Evolutionary conservation across 768 basidiomycete species (phyloP).

Genomic region (Boletus rufocinnamomeus): DNA sequence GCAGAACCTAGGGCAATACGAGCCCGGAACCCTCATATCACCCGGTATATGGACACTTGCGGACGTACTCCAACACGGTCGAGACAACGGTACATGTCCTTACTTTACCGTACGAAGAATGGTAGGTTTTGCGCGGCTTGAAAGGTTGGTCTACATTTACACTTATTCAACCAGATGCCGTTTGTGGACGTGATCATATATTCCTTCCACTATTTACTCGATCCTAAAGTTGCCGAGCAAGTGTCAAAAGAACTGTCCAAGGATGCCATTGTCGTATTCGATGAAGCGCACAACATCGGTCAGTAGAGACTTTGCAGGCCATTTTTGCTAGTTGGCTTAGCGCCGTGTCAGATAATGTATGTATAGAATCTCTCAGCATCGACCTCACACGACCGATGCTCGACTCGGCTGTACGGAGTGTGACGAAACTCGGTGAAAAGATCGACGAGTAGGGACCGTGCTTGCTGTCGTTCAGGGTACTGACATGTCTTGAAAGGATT

Average conservation of each 20-base stretch:
- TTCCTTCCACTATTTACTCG: constrained; percentile 97
- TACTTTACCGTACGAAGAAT: constrained; percentile 96
- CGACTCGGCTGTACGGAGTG: constrained; percentile 89
- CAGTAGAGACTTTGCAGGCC: constrained; percentile 20
- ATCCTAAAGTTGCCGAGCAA: constrained; percentile 99
- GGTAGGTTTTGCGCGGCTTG: constrained; percentile 51
- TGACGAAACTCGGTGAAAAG: constrained; percentile 81
- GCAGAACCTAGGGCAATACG: constrained; percentile 80
- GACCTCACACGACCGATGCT: constrained; percentile 97
- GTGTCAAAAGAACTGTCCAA: constrained; percentile 98
- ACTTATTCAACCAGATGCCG: constrained; percentile 67
- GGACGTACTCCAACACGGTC: constrained; percentile 87
- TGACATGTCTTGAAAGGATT: constrained; percentile 56
- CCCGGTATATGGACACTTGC: constrained; percentile 93
- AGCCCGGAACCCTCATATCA: constrained; percentile 80
- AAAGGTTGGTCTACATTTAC: constrained; percentile 1
- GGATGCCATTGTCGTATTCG: constrained; percentile 98
- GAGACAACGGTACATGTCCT: constrained; percentile 84
- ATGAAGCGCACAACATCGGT: constrained; percentile 99
- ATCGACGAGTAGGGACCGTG: constrained; percentile 80
- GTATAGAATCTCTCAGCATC: constrained; percentile 97
- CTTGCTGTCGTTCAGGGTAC: neutral
- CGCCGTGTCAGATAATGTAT: constrained; percentile 79
- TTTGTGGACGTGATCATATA: constrained; percentile 97
- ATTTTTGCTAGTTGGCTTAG: constrained; percentile 3